Evolutionary conservation across 2,329 filamentous ascomycete species (phyloP), one percentile per base, ranked within the genome.

Genomic region (Moelleriella libera): DNA sequence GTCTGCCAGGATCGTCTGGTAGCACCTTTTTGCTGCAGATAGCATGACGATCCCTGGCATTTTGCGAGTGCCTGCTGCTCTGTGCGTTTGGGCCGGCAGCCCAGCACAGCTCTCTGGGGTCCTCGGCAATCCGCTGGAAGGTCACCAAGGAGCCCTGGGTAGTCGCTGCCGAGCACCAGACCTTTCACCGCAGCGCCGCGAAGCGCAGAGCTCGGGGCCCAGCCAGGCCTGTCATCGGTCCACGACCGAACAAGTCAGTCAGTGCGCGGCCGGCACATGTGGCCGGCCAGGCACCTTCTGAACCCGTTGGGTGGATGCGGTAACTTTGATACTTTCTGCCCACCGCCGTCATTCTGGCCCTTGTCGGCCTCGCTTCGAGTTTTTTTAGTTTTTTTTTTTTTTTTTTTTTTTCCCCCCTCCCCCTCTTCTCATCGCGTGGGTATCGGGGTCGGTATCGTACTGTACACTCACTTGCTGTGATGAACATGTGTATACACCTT

Each of bases 31-130:
- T 21, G 21, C 32, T 37, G 32, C 32, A 37, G 32, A 37, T 12
- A 37, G 7, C 32, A 37, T 12, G 32, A 37, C 32, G 14, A 30
- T 30, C 43, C 11, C 14, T 32, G 21, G 7, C 30, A 37, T 14
- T 37, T 30, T 40, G 45, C 41, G 43, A 43, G 40, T 31, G 32
- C 45, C 45, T 40, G 45, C 45, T 39, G 45, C 30, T 39, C 40
- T 40, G 40, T 43, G 45, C 30, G 14, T 37, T 37, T 37, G 7
- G 32, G 32, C 32, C 32, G 4, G 32, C 32, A 37, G 8, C 32
- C 32, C 32, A 37, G 32, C 32, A 9, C 8, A 8, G 8, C 12
- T 8, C 32, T 12, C 32, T 37, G 7, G 32, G 8, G 32, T 37
- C 7, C 32, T 37, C 8, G 12, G 32, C 32, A 37, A 9, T 8